phyloP scores from a whole-genome alignment of 148 eudicot species.

The Gaultheria prostrata region DNA sequence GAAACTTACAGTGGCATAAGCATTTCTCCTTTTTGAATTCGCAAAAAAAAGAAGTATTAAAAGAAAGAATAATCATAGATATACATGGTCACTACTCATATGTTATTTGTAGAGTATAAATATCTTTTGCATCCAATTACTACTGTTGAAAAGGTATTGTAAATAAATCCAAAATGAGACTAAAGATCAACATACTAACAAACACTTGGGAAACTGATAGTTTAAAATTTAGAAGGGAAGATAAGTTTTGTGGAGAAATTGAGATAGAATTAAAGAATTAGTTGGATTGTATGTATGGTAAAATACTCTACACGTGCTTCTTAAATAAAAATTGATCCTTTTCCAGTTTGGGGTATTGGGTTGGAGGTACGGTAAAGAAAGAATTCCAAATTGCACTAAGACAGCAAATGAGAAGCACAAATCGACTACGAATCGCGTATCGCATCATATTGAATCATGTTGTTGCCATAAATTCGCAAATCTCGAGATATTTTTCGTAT shows the following conservation, averaged over 20 bases:
- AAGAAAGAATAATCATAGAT: background rate
- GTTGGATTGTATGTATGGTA: background rate
- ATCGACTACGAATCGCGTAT: background rate
- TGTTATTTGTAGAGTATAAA: too few relatives aligned
- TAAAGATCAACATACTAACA: background rate
- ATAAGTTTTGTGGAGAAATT: background rate
- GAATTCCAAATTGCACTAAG: background rate
- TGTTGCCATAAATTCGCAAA: too few relatives aligned
- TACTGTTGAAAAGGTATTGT: background rate
- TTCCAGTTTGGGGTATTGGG: background rate
- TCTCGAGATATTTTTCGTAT: background rate
- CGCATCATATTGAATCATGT: too few relatives aligned
- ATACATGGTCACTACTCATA: background rate
- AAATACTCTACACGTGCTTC: background rate
- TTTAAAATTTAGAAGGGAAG: background rate
- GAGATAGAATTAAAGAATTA: background rate
- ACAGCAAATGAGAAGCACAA: background rate
- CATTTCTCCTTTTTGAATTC: background rate
- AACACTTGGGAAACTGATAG: too few relatives aligned
- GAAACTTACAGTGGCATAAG: background rate
- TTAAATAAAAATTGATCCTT: background rate
- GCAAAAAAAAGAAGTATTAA: background rate
- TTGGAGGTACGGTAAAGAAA: background rate
- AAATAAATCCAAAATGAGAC: background rate
- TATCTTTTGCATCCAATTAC: background rate